phyloP scores from a whole-genome alignment of 139 green algal genomes.

The Yamagishiella unicocca region DNA sequence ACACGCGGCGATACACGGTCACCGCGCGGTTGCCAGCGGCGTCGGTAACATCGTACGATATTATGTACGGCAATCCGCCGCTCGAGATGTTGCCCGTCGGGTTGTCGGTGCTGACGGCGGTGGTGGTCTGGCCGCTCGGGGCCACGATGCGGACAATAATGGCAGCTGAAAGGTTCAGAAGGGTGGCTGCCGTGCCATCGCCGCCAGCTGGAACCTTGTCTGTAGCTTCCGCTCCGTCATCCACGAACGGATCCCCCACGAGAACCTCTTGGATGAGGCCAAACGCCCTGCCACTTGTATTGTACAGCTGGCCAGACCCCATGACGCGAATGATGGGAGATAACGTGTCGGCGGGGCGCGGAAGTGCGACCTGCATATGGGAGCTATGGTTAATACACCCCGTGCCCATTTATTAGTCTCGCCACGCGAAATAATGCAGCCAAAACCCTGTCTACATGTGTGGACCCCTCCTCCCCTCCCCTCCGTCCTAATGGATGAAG shows the following conservation, averaged over 20 bases:
- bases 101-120: background rate
- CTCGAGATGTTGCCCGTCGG: background rate
- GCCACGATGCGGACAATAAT: background rate
- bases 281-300: background rate
- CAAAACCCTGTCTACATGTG: too few species aligned
- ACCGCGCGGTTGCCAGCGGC: background rate
- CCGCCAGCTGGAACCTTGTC: background rate
- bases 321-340: background rate
- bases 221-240: background rate
- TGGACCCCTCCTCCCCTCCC: too few species aligned
- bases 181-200: too few species aligned
- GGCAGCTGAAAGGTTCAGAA: background rate
- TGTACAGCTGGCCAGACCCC: background rate
- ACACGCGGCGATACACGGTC: background rate
- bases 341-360: background rate
- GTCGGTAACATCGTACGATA: background rate
- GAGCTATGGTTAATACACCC: too few species aligned
- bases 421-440: too few species aligned
- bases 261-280: background rate
- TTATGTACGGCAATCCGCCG: background rate
- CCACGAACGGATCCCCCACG: background rate
- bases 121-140: background rate
- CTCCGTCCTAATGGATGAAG: background rate
- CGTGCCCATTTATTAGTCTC: too few species aligned
- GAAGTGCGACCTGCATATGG: background rate